A percentile compares a stretch with the other conserved stretches of the same genome.
These are phyloP conservation scores for Hemileccinum rubropunctum DNA, from an alignment of 768 basidiomycete genomes.

Conservation along the genomic window DNA sequence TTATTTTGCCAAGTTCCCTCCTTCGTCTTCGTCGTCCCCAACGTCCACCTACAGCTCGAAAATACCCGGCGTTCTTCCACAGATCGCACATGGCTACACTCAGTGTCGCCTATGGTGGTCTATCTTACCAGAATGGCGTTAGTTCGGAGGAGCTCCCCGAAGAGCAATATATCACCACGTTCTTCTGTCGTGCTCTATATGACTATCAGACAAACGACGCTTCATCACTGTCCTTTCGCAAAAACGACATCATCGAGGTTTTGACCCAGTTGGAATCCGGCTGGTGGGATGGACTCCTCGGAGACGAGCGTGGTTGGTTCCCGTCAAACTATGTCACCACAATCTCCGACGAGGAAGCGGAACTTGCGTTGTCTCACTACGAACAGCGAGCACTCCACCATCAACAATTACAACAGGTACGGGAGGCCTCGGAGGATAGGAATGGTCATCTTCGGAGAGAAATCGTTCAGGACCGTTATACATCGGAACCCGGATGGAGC, in stretches of 20 bases:
- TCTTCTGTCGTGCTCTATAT: slow-evolving; percentile 91
- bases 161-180: slow-evolving; percentile 60
- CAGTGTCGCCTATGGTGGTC: slow-evolving; percentile 20
- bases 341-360: slow-evolving; percentile 80
- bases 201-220: slow-evolving; percentile 86
- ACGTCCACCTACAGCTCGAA: slow-evolving; percentile 4
- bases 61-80: not conserved
- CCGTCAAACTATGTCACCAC: slow-evolving; percentile 90
- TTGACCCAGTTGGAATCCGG: slow-evolving; percentile 87
- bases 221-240: slow-evolving; percentile 84
- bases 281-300: slow-evolving; percentile 97
- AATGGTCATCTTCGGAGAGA: slow-evolving; percentile 9
- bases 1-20: slow-evolving; percentile 13
- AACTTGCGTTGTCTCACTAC: slow-evolving; percentile 48
- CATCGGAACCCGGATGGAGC: slow-evolving; percentile 49
- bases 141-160: slow-evolving; percentile 38
- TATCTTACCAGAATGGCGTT: slow-evolving; percentile 20
- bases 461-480: slow-evolving; percentile 24
- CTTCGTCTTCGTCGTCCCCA: slow-evolving; percentile 9
- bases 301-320: slow-evolving; percentile 93
- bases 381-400: slow-evolving; percentile 16
- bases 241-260: slow-evolving; percentile 91
- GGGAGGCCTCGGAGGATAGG: slow-evolving; percentile 11
- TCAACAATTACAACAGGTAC: slow-evolving; percentile 10
- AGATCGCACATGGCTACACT: slow-evolving; percentile 25